Conservation (phyloP, 441 rosid genomes). For the Metrosideros polymorpha region DNA sequence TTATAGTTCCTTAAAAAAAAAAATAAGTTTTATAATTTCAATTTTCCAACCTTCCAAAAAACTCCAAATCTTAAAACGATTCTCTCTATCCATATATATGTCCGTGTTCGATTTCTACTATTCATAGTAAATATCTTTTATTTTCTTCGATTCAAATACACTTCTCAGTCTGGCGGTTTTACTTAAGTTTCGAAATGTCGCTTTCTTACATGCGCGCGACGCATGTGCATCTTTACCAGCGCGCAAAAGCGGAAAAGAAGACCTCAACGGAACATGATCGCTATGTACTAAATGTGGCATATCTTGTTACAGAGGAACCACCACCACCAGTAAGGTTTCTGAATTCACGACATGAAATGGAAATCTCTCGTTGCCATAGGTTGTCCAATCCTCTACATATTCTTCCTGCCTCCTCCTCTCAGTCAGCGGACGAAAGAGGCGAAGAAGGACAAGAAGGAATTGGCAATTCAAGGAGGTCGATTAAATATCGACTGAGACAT, state of each 20-base stretch:
- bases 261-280: background rate
- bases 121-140: background rate
- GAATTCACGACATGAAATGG: background rate
- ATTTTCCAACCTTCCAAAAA: background rate
- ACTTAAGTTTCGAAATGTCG: background rate
- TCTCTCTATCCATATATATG: background rate
- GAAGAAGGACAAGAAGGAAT: background rate
- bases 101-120: background rate
- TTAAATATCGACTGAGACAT: background rate
- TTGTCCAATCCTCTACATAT: background rate
- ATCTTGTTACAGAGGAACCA: background rate
- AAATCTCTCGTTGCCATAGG: background rate
- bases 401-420: background rate
- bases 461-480: background rate
- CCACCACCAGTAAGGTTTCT: no score
- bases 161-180: fast-evolving
- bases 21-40: no score
- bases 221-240: fast-evolving
- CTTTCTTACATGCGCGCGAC: background rate
- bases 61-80: background rate
- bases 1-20: no score
- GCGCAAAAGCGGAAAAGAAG: background rate
- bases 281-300: background rate
- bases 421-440: background rate
- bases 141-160: no score